phyloP scores from a whole-genome alignment of 1,284 basidiomycete species.

The Fistulina hepatica region DNA sequence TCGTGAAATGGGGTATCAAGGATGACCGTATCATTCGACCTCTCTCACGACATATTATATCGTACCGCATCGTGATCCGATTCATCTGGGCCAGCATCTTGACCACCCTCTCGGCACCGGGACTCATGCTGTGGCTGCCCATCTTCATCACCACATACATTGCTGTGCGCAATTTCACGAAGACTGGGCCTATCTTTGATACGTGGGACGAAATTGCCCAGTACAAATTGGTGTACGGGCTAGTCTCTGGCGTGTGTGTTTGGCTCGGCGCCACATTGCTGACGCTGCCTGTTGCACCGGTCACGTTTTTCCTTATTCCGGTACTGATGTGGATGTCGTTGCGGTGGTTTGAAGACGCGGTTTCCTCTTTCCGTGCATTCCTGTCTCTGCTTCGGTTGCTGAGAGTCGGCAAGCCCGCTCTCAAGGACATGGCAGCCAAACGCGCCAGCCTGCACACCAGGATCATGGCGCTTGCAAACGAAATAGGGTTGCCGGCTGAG shows the following conservation, averaged over 20 bases:
- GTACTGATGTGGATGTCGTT: conserved; percentile 77
- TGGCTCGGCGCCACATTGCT: conserved; percentile 43
- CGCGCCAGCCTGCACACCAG: conserved; percentile 48
- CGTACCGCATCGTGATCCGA: conserved; percentile 56
- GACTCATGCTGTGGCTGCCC: conserved; percentile 71
- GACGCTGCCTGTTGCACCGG: conserved; percentile 47
- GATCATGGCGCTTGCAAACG: conserved; percentile 53
- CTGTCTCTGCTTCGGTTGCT: conserved; percentile 52
- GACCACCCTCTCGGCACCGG: conserved; percentile 63
- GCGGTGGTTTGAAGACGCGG: conserved; percentile 76
- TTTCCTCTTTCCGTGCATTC: conserved; percentile 66
- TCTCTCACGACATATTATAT: conserved; percentile 41
- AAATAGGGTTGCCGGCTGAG: conserved; percentile 53
- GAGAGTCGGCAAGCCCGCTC: conserved; percentile 43
- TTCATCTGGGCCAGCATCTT: conserved; percentile 55
- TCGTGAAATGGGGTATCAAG: conserved; percentile 57
- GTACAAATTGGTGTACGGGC: conserved; percentile 76
- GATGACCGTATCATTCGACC: conserved; percentile 71
- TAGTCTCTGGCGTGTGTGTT: conserved; percentile 57
- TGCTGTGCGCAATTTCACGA: conserved; percentile 60
- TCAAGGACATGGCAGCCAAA: conserved; percentile 40
- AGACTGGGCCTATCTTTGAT: conserved; percentile 68
- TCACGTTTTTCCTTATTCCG: conserved; percentile 52
- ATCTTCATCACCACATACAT: conserved; percentile 59
- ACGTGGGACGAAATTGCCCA: conserved; percentile 84